Percentiles rank a stretch among this genome's conserved stretches.
These are phyloP conservation scores for Phoma sp. DNA, from an alignment of 2,329 filamentous ascomycete species.

Conservation along the genomic window DNA sequence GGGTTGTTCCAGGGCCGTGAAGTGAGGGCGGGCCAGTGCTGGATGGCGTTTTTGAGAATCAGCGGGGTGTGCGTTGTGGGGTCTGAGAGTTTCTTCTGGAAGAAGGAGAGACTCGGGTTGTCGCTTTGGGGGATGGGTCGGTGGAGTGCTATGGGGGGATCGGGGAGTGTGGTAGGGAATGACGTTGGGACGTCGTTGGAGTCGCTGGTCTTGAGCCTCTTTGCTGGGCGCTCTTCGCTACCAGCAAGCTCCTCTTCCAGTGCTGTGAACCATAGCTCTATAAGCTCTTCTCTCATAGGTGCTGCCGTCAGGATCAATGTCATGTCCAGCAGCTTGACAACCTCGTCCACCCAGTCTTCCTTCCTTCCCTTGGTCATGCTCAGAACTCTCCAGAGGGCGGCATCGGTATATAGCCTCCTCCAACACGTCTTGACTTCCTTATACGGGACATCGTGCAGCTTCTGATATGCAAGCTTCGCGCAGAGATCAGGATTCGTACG, in stretches of 20 bases:
- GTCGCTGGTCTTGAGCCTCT: slow-evolving; percentile 19
- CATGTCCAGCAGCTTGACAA: slow-evolving; percentile 74
- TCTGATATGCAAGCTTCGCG: slow-evolving; percentile 64
- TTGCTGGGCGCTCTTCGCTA: slow-evolving; percentile 20
- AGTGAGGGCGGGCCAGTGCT: slow-evolving; percentile 79
- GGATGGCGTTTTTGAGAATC: slow-evolving; percentile 69
- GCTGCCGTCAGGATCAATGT: slow-evolving; percentile 72
- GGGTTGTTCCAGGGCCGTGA: slow-evolving; percentile 73
- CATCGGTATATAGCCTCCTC: slow-evolving; percentile 74
- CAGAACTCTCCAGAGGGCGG: slow-evolving; percentile 68
- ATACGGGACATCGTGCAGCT: slow-evolving; percentile 73
- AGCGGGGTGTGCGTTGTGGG: slow-evolving; percentile 57
- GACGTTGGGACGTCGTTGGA: slow-evolving; percentile 5
- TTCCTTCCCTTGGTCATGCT: slow-evolving; percentile 29
- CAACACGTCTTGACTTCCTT: slow-evolving; percentile 70
- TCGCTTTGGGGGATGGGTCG: slow-evolving; percentile 29
- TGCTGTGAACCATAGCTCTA: slow-evolving; percentile 58
- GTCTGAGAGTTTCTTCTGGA: slow-evolving; percentile 36
- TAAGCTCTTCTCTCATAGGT: slow-evolving; percentile 37
- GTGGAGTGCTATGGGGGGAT: slow-evolving; percentile 17
- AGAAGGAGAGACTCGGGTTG: slow-evolving; percentile 30
- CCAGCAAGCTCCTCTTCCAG: slow-evolving; percentile 43
- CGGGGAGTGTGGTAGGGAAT: slow-evolving; percentile 26
- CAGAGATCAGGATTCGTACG: slow-evolving; percentile 56
- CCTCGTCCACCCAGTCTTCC: slow-evolving; percentile 57